Percentiles rank a stretch among this genome's conserved stretches.
Conservation (phyloP, 192 early-diverging fungal species). For the Powellomyces hirtus region DNA sequence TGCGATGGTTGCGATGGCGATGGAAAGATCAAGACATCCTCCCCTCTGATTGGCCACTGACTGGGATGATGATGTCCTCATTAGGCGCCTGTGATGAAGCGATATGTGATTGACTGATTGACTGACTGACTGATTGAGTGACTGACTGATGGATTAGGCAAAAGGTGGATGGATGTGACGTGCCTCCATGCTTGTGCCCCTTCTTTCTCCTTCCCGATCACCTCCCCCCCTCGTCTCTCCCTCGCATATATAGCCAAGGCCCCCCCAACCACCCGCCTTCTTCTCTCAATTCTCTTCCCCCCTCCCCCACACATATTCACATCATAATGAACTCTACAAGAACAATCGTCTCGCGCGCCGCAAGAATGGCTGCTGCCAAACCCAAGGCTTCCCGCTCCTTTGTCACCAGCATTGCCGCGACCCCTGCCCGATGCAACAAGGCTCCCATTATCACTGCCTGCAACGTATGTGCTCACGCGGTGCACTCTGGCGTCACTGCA, state of each 20-base stretch:
- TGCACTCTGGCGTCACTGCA: background rate
- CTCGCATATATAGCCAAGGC: background rate
- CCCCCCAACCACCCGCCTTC: background rate
- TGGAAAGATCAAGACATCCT: too few species aligned
- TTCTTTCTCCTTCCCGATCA: background rate
- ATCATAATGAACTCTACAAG: conserved; percentile 25
- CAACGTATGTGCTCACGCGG: background rate
- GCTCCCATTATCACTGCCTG: background rate
- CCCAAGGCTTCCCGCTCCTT: background rate
- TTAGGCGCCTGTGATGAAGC: too few species aligned
- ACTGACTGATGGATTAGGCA: background rate
- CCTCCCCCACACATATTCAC: background rate
- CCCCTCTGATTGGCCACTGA: too few species aligned
- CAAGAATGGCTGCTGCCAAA: background rate
- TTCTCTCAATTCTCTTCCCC: background rate
- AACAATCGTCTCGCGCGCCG: background rate
- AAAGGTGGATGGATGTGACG: background rate
- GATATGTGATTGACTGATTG: background rate
- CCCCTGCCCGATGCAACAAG: background rate
- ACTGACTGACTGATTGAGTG: background rate
- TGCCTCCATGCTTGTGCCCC: background rate
- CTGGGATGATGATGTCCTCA: too few species aligned
- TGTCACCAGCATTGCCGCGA: background rate
- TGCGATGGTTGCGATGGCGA: too few species aligned
- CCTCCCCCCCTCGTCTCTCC: conserved; percentile 1